Evolutionary conservation across 305 asterid genomes (phyloP).

Genomic region (Fraxinus floribunda): DNA sequence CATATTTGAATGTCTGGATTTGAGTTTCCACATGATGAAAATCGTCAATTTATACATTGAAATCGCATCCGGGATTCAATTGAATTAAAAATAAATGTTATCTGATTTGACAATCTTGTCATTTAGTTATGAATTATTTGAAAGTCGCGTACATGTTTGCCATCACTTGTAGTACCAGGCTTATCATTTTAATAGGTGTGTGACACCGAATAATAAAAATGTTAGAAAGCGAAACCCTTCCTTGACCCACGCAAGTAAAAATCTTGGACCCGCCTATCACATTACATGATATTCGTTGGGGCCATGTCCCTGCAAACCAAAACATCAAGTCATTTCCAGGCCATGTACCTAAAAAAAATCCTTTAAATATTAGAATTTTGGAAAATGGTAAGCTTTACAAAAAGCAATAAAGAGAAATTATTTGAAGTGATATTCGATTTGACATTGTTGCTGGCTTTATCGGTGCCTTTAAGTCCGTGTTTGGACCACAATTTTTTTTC

Average conservation of each 20-base stretch:
- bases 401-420: conserved; percentile 24
- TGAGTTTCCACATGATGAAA: background rate
- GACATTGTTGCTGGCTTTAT: conserved; percentile 25
- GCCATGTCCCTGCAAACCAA: conserved; percentile 19
- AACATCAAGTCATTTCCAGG: conserved; percentile 37
- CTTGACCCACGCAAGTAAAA: no score
- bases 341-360: conserved; percentile 11
- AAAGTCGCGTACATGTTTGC: background rate
- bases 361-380: background rate
- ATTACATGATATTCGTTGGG: background rate
- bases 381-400: conserved; percentile 16
- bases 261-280: background rate
- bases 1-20: background rate
- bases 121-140: background rate
- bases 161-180: background rate
- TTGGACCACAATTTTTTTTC: no score
- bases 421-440: conserved; percentile 50
- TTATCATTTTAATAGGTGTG: no score
- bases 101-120: background rate
- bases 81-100: background rate
- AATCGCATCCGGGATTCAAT: background rate
- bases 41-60: no score
- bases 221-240: no score
- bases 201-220: no score
- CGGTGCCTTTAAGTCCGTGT: background rate